phyloP scores from a whole-genome alignment of 1,284 basidiomycete genomes.

The Takashimella tepidaria region DNA sequence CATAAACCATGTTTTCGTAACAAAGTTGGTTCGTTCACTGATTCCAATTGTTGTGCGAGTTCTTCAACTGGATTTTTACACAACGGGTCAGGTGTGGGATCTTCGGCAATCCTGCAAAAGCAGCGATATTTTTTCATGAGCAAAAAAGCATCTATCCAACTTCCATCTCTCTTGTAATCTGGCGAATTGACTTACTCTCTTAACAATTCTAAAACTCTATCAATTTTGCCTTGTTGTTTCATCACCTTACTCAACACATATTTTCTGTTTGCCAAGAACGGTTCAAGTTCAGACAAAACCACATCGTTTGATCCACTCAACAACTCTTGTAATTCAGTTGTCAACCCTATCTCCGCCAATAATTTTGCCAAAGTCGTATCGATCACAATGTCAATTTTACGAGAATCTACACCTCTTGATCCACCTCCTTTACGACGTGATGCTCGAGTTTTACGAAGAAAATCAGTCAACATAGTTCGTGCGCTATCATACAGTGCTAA shows the following conservation, averaged over 20 bases:
- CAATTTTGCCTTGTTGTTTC: constrained; percentile 55
- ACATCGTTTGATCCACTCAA: constrained; percentile 59
- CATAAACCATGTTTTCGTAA: constrained; percentile 73
- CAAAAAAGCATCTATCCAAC: too few relatives aligned
- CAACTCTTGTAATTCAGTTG: constrained; percentile 59
- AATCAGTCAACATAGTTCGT: constrained; percentile 43
- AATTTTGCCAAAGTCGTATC: constrained; percentile 77
- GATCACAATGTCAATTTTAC: constrained; percentile 54
- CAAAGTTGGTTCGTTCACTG: constrained; percentile 58
- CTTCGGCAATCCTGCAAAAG: constrained; percentile 61
- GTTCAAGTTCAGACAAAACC: constrained; percentile 61
- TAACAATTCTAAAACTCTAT: constrained; percentile 63
- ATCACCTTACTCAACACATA: constrained; percentile 63
- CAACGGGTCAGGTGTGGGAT: constrained; percentile 60
- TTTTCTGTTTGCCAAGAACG: constrained; percentile 58
- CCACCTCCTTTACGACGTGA: constrained; percentile 41
- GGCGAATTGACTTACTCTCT: constrained; percentile 56
- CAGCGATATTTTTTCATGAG: constrained; percentile 1
- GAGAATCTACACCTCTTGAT: constrained; percentile 30
- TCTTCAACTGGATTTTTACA: constrained; percentile 64
- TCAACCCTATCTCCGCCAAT: constrained; percentile 60
- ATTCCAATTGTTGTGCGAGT: constrained; percentile 61
- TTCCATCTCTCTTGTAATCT: neutral
- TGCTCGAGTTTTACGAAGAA: constrained; percentile 46
- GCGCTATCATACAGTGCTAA: constrained; percentile 39